A percentile compares a stretch with the other conserved stretches of the same genome.
Conservation (phyloP, 2,329 filamentous ascomycete genomes). For the Sporothrix brasiliensis region DNA sequence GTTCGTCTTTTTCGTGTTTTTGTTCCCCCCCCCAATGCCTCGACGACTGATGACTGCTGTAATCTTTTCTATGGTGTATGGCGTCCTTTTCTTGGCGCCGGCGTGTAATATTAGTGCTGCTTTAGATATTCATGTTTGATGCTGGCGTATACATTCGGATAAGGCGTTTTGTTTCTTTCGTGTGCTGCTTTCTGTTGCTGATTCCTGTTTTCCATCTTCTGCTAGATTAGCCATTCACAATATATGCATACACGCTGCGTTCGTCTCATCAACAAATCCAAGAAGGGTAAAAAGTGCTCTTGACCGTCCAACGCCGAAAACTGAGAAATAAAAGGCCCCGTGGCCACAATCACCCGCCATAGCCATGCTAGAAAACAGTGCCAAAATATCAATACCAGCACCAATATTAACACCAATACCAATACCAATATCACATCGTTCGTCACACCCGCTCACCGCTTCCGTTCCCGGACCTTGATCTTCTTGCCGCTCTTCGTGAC, state of each 20-base stretch:
- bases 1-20: slow-evolving; percentile 1
- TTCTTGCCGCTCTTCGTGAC: slow-evolving; percentile 63
- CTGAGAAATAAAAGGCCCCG: neutral
- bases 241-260: neutral
- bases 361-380: neutral
- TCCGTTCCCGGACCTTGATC: slow-evolving; percentile 64
- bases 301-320: slow-evolving; percentile 12
- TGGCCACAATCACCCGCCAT: neutral
- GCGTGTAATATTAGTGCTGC: neutral
- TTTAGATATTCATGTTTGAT: slow-evolving; percentile 6
- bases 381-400: neutral
- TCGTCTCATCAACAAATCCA: neutral
- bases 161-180: slow-evolving; percentile 9
- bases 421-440: neutral
- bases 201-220: neutral
- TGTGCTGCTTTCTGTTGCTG: neutral
- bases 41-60: slow-evolving; percentile 16
- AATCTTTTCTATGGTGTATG: neutral
- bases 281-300: neutral
- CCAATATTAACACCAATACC: neutral
- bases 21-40: neutral
- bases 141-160: slow-evolving; percentile 10
- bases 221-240: neutral
- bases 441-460: slow-evolving; percentile 50
- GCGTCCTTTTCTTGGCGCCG: neutral